Percentiles rank a stretch among this genome's conserved stretches.
Evolutionary conservation across 1,284 basidiomycete species (phyloP).

Genomic region (Naganishia sp.): DNA sequence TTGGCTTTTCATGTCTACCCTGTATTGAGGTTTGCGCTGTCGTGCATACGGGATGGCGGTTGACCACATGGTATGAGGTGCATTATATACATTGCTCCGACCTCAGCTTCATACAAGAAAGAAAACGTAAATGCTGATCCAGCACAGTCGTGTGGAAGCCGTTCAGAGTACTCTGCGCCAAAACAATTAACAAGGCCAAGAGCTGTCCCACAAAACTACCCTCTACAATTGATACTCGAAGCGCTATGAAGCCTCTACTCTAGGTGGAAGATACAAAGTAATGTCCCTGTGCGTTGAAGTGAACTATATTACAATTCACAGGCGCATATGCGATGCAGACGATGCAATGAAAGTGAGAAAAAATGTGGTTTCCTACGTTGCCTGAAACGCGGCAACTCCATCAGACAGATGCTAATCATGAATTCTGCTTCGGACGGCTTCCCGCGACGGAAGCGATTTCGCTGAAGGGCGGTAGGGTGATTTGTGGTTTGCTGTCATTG

Average conservation of each 20-base stretch:
- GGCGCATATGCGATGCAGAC: not conserved
- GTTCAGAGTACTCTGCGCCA: not conserved
- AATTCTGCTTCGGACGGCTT: slow-evolving; percentile 59
- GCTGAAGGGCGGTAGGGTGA: slow-evolving; percentile 52
- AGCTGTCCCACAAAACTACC: not conserved
- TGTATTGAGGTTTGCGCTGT: too few species aligned
- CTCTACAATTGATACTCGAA: not conserved
- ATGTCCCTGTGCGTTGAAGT: slow-evolving; percentile 1
- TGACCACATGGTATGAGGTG: too few species aligned
- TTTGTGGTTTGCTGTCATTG: slow-evolving; percentile 39
- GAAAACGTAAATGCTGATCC: too few species aligned
- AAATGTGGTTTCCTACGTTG: not conserved
- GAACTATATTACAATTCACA: not conserved
- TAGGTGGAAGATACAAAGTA: slow-evolving; percentile 12
- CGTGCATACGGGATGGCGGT: too few species aligned
- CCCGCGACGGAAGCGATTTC: slow-evolving; percentile 73
- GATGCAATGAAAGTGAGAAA: not conserved
- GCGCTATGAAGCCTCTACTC: slow-evolving; percentile 13
- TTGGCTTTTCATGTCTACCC: too few species aligned
- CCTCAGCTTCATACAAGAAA: not conserved
- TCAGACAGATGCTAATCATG: not conserved
- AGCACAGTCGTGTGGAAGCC: not conserved
- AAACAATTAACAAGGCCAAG: not conserved
- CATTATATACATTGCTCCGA: not conserved
- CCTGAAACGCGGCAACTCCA: not conserved